Percentiles rank a stretch among this genome's conserved stretches.
These are phyloP conservation scores for Fusarium decemcellulare DNA, from an alignment of 2,329 filamentous ascomycete genomes.

Conservation along the genomic window DNA sequence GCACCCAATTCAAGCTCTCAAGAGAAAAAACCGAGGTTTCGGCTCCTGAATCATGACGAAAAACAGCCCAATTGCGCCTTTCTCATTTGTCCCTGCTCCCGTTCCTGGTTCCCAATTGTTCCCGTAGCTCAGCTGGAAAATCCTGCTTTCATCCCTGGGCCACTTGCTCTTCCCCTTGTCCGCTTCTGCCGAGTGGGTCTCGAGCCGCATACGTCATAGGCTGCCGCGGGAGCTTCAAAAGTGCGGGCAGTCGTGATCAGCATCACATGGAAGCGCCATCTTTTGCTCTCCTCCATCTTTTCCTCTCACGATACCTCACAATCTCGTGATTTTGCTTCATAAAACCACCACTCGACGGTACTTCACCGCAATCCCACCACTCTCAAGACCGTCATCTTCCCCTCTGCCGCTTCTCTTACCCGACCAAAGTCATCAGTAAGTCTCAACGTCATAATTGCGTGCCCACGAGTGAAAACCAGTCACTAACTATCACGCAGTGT, in stretches of 20 bases:
- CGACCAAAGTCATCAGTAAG: constrained; percentile 31
- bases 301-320: constrained; percentile 21
- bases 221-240: constrained; percentile 33
- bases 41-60: neutral
- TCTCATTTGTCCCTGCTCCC: constrained; percentile 25
- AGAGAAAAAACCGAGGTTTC: neutral
- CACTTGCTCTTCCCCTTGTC: constrained; percentile 7
- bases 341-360: neutral
- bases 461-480: constrained; percentile 19
- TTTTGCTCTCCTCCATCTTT: constrained; percentile 26
- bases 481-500: constrained; percentile 66
- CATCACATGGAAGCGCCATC: constrained; percentile 41
- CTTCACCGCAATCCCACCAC: neutral
- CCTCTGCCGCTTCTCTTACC: constrained; percentile 15
- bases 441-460: constrained; percentile 32
- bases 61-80: constrained; percentile 16
- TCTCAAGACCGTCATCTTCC: neutral
- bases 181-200: constrained; percentile 30
- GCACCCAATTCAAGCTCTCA: neutral
- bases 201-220: constrained; percentile 49
- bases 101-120: constrained; percentile 38
- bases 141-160: constrained; percentile 33
- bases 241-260: constrained; percentile 39
- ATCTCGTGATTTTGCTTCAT: neutral
- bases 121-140: constrained; percentile 30